These are phyloP conservation scores for Saccharomycopsis sp. DNA, from an alignment of 805 yeast genomes.

Conservation along the genomic window DNA sequence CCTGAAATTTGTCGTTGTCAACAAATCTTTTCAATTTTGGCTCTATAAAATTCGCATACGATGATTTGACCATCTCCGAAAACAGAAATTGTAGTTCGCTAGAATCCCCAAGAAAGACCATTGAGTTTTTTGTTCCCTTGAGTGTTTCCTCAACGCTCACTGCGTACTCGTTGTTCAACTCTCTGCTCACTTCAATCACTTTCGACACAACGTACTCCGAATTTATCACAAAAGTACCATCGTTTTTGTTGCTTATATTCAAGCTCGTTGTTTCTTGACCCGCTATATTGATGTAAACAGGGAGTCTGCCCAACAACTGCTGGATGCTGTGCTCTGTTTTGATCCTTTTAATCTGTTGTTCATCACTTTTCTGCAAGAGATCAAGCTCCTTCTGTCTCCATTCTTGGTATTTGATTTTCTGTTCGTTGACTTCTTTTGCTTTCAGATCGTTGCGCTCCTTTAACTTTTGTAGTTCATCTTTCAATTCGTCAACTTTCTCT, in stretches of 20 bases:
- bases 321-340: conserved; percentile 12
- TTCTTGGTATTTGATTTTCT: conserved; percentile 6
- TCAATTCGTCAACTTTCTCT: neutral
- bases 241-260: neutral
- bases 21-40: too few species aligned
- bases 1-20: neutral
- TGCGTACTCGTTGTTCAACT: neutral
- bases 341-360: neutral
- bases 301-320: conserved; percentile 7
- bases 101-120: neutral
- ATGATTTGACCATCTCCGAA: neutral
- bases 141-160: neutral
- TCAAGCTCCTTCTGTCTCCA: neutral
- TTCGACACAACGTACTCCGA: neutral
- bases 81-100: neutral
- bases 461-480: neutral
- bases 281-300: conserved; percentile 2
- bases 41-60: too few species aligned
- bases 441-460: neutral
- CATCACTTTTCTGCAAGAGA: neutral
- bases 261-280: neutral
- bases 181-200: too few species aligned
- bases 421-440: neutral
- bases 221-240: neutral
- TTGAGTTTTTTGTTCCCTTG: neutral